Evolutionary conservation across 1,284 basidiomycete species (phyloP), one percentile per base, ranked within the genome.

Genomic region (Fomitopsis palustris): DNA sequence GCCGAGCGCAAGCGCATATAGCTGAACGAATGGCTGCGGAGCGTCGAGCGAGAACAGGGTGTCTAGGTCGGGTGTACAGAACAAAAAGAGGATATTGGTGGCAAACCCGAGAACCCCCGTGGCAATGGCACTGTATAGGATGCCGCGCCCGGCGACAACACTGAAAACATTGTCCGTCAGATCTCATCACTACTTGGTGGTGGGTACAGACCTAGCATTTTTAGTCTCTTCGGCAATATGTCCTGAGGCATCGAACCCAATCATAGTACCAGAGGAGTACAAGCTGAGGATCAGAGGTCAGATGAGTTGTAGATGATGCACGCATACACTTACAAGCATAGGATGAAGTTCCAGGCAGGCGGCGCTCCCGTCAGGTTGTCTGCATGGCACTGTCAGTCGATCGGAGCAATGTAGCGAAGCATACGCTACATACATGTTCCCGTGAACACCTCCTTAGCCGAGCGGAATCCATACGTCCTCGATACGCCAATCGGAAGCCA

Each of bases 151-250:
- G 7, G 92, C 90, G 42, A 87, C 79, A 43, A 93, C 81, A 61
- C 90, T 90, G 58, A 8, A 35, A 35, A 53, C n/a, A n/a, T n/a
- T n/a, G n/a, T n/a, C n/a, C n/a, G n/a, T n/a, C n/a, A n/a, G n/a
- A n/a, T n/a, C n/a, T n/a, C n/a, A n/a, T n/a, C n/a, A n/a, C n/a
- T n/a, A n/a, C n/a, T n/a, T n/a, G n/a, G n/a, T n/a, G n/a, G n/a
- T n/a, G n/a, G n/a, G n/a, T n/a, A n/a, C n/a, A n/a, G n/a, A 86
- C 88, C 85, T 86, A 8, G 93, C 92, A 69, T 94, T 88, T 72
- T 91, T 92, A 0, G 93, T 94, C 74, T 95, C 93, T 73, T 95
- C 93, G 2, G 92, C 92, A 60, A 95, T 88, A 64, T 95, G 93
- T 0, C 93, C 93, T 17, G 91, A 88, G 0, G 92, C 92, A 72